Evolutionary conservation across 371 early-diverging fungal genomes (phyloP).

Genomic region (Mortierella sp.): DNA sequence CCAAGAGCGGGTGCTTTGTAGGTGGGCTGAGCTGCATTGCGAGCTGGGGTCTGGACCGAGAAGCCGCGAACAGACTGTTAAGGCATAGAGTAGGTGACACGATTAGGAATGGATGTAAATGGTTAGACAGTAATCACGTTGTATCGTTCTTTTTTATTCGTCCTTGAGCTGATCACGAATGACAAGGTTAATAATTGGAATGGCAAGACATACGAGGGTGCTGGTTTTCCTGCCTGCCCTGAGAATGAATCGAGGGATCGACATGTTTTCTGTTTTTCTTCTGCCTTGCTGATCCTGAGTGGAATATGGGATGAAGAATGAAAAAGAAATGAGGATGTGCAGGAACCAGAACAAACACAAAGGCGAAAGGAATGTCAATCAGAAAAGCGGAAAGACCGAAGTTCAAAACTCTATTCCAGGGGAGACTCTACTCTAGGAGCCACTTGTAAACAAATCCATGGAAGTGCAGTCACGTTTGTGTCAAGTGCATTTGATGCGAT

Average conservation of each 20-base stretch:
- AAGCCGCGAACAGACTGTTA: conserved; percentile 36
- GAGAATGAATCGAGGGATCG: conserved; percentile 40
- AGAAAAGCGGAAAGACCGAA: too few relatives aligned
- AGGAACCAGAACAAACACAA: neutral
- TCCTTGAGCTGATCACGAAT: too few relatives aligned
- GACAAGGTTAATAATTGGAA: too few relatives aligned
- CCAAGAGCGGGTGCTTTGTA: conserved; percentile 64
- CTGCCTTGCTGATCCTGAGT: too few relatives aligned
- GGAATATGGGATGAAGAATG: neutral
- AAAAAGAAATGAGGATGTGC: neutral
- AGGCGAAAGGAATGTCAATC: too few relatives aligned
- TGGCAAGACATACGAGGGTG: conserved; percentile 14
- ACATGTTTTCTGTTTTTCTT: conserved; percentile 13
- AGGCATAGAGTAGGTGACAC: neutral
- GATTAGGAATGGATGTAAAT: neutral
- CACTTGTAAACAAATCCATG: too few relatives aligned
- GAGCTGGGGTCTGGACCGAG: conserved; percentile 36
- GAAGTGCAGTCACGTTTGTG: too few relatives aligned
- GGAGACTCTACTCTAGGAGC: too few relatives aligned
- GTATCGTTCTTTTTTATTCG: too few relatives aligned
- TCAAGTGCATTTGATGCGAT: too few relatives aligned
- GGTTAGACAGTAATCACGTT: too few relatives aligned
- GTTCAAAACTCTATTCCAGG: too few relatives aligned
- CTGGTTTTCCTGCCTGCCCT: conserved; percentile 34
- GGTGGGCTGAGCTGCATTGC: conserved; percentile 37